Evolutionary conservation across 2,329 filamentous ascomycete genomes (phyloP), one percentile per base, ranked within the genome.

Genomic region (Ampelomyces quisqualis): DNA sequence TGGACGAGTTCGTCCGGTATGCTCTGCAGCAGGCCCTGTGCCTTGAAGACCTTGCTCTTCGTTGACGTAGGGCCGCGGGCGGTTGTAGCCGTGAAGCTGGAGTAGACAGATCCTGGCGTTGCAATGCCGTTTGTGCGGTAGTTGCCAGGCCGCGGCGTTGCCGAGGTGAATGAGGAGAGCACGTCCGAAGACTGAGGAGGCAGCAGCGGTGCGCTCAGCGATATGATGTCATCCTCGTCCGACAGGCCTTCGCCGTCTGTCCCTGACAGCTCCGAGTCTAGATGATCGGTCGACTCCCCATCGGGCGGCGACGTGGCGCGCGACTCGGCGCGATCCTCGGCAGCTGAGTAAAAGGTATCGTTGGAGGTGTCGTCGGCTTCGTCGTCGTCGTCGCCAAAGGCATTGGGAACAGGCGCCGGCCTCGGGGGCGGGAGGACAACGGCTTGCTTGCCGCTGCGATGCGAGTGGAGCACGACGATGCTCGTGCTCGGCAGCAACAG

Each of bases 201-300:
- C 11, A 96, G 72, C 19, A 84, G 80, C 1, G 91, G 91, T 1
- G 86, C 84, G 51, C 86, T 84, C 21, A 97, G 76, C 3, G 90
- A 94, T 37, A 97, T 95, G 78, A 95, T 88, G 47, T 95, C 90
- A 51, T 96, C 90, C 62, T 95, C 91, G 65, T 95, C 90, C 0
- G 91, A 95, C 11, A 91, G 74, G 54, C 91, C 88, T 47, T 79
- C 84, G n/a, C 85, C 83, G 40, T 86, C 82, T 4, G 72, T 71
- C 8, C 77, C 81, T 2, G 82, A 84, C 7, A 79, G 65, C 47
- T 87, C 82, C 3, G 82, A 69, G 28, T 73, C 72, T n/a, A 74
- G 62, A 15, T 69, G 68, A 39, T 75, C 73, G 3, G 69, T 65
- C 7, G 72, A 68, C 21, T 72, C 66, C 9, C 58, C 68, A 20